Evolutionary conservation across 1,139 yeast genomes (phyloP).

Genomic region (Blastobotrys illinoisensis): DNA sequence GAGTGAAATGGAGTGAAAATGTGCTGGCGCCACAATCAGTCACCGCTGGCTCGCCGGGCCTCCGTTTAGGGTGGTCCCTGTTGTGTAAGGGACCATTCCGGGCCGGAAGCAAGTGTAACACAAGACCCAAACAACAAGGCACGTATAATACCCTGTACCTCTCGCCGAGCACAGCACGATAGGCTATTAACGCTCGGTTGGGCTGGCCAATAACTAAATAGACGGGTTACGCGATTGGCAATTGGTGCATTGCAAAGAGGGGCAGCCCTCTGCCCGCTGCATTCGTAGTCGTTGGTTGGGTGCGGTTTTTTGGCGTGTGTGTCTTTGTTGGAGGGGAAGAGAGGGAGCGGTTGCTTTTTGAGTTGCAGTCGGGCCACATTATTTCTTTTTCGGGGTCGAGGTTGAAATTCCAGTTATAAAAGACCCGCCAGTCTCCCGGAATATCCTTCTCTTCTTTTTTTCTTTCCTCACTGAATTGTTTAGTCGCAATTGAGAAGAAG

Average conservation of each 20-base stretch:
- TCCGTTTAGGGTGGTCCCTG: not conserved
- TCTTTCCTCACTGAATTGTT: not conserved
- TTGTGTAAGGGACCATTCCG: not conserved
- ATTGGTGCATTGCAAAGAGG: not conserved
- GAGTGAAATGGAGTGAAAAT: not conserved
- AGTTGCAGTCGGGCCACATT: not conserved
- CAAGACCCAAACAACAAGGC: not conserved
- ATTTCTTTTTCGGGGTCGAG: not conserved
- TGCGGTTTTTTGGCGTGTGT: not conserved
- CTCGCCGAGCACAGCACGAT: too few species aligned
- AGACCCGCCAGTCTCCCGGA: not conserved
- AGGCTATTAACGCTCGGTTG: too few species aligned
- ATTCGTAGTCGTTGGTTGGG: conserved; percentile 9
- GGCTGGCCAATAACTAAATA: too few species aligned
- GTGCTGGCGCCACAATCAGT: not conserved
- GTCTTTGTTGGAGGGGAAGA: not conserved
- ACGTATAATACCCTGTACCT: not conserved
- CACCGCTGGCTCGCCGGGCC: not conserved
- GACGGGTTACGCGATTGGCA: not conserved
- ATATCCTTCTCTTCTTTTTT: not conserved
- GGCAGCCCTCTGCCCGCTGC: not conserved
- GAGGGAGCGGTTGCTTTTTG: not conserved
- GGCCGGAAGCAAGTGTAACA: not conserved
- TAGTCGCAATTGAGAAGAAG: conserved; percentile 18
- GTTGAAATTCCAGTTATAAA: not conserved